Base-by-base conservation (phyloP, 2,329 filamentous ascomycete species). In the Colletotrichum orbiculare region DNA sequence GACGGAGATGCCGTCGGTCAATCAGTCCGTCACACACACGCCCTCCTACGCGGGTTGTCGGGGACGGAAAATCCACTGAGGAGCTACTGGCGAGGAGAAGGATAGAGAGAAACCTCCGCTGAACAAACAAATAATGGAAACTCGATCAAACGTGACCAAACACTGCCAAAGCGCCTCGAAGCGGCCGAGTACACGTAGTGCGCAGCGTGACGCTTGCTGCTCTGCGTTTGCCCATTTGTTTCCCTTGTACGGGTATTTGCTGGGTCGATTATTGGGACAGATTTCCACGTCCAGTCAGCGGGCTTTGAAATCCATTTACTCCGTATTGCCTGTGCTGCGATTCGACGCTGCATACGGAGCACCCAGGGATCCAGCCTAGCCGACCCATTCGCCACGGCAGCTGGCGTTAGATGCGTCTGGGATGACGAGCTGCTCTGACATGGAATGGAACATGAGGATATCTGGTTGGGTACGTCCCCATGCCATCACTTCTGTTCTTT, bases 81-180 rank as follows among this genome's bases (percentile, higher is more conserved):
- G 43, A 45, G 43, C 9, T 9, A 17, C 43, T 46, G 8, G 49
- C n/a, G 41, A 25, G 25, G 25, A 25, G 25, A 25, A 25, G 35
- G 9, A 17, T 17, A 43, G n/a, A 8, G 13, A 13, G 13, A 13
- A 17, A 43, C 33, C 25, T 46, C 34, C 12, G 38, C 34, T 13
- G 50, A 54, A 42, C 42, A 60, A 61, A 54, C 45, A 55, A 39
- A 43, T 17, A 61, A 50, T 46, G 43, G 34, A 50, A 54, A 60
- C 37, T 38, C 6, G 41, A 48, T 38, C 42, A 43, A 37, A 9
- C 35, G n/a, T 47, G 35, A 37, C 13, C 37, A 13, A 34, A 17
- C 15, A 25, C 9, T 41, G 38, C 39, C 39, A 35, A 34, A 46
- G n/a, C 37, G n/a, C 5, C 41, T 10, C 17, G n/a, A 45, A 12